Evolutionary conservation across 2,329 filamentous ascomycete genomes (phyloP), one percentile per base, ranked within the genome.

Genomic region (Fusarium sp.): DNA sequence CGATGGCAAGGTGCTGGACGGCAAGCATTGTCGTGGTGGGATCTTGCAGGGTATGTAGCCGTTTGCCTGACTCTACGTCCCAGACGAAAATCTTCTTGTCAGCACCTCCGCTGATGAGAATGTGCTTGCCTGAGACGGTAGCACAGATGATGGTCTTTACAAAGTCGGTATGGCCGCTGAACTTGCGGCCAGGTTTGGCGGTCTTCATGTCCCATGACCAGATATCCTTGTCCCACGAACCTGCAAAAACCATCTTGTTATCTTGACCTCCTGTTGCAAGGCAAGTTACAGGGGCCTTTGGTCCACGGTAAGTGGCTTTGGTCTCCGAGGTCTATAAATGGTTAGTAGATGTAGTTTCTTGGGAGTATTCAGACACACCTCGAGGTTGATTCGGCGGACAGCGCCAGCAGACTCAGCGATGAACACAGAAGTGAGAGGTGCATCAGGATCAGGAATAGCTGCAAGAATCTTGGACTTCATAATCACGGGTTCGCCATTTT

Each of bases 181-280:
- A 95, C 71, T 86, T 91, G 69, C 84, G 87, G n/a, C 84, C 85
- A 3, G 85, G 82, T 35, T 85, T 80, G 47, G 85, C 86, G 7
- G 89, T 89, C 24, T 86, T 84, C 36, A 92, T 84, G 76, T 93
- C 87, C 93, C 94, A 98, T 36, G 92, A 93, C 91, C 95, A 97
- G 65, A 98, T 88, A 26, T 90, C 88, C 83, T 97, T 97, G 83
- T 99, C 95, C 96, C 96, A 99, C 66, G 92, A 96, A 38, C 95
- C 95, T 30, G 94, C 94, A 81, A 94, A 98, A 16, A 98, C 79
- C 3, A 87, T 92, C 56, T 81, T 82, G 67, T 85, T 86, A 31
- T 83, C 83, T 8, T 85, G 80, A 20, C 90, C 88, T 48, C 89
- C 91, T 39, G 94, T 85, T 22, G 92, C 90, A 33, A 97, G 82